These are phyloP conservation scores for Closterium sp. DNA, from an alignment of 139 green algal genomes.

Conservation along the genomic window DNA sequence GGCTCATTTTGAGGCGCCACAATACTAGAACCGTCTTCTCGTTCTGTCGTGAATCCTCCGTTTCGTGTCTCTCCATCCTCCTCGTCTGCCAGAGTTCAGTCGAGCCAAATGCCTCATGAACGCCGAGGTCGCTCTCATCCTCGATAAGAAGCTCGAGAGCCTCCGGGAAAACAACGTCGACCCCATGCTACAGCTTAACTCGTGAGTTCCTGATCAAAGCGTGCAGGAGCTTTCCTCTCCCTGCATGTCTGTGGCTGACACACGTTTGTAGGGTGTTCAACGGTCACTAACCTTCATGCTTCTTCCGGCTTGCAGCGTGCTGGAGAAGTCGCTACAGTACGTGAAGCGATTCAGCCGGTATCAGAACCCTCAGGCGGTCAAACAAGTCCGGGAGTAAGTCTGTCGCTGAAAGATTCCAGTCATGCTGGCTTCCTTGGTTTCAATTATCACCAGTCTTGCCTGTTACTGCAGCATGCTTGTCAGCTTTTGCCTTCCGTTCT, in stretches of 20 bases:
- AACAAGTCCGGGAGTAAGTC: constrained; percentile 44
- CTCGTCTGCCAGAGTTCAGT: constrained; percentile 26
- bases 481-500: too few species aligned
- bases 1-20: too few species aligned
- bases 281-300: not conserved
- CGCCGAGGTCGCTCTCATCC: constrained; percentile 32
- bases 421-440: not conserved
- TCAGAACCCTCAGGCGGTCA: constrained; percentile 35
- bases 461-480: too few species aligned
- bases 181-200: not conserved
- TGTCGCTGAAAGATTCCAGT: not conserved
- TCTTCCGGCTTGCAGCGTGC: constrained; percentile 20
- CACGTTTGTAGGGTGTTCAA: not conserved
- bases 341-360: constrained; percentile 40
- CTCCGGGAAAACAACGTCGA: not conserved
- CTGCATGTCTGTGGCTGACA: not conserved
- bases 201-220: not conserved
- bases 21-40: too few species aligned
- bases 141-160: constrained; percentile 34
- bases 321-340: constrained; percentile 44
- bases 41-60: too few species aligned
- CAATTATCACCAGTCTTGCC: too few species aligned
- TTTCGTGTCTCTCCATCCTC: not conserved
- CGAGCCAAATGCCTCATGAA: constrained; percentile 46
- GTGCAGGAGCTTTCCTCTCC: not conserved